phyloP scores from a whole-genome alignment of 129 eudicot genomes.

The Oenanthe sinensis region DNA sequence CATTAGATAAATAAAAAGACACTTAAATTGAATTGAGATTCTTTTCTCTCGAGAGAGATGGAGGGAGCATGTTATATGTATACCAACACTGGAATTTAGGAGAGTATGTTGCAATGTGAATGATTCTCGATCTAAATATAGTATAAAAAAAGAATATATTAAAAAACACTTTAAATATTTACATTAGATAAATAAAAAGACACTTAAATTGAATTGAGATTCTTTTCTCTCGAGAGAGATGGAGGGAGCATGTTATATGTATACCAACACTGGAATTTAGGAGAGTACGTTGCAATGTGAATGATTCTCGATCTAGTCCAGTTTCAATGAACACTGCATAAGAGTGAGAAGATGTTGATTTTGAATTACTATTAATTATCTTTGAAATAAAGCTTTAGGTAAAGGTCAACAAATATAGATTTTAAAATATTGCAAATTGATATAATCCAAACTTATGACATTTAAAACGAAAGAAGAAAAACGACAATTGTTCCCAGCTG shows the following conservation, averaged over 20 bases:
- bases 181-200: too few species aligned
- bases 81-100: neutral
- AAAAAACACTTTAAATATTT: too few species aligned
- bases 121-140: neutral
- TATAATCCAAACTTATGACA: too few species aligned
- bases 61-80: neutral
- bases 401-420: neutral
- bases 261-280: neutral
- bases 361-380: neutral
- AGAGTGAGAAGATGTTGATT: neutral
- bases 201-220: too few species aligned
- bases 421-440: too few species aligned
- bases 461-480: too few species aligned
- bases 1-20: too few species aligned
- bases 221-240: too few species aligned
- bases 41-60: too few species aligned
- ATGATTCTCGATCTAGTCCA: neutral
- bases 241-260: neutral
- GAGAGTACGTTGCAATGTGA: neutral
- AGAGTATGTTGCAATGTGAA: neutral
- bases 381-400: neutral
- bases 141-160: too few species aligned
- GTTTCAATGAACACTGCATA: neutral
- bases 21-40: too few species aligned
- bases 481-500: too few species aligned